A percentile compares a stretch with the other conserved stretches of the same genome.
Conservation (phyloP, 2,329 filamentous ascomycete species). For the Ophiosphaerella herpotricha region DNA sequence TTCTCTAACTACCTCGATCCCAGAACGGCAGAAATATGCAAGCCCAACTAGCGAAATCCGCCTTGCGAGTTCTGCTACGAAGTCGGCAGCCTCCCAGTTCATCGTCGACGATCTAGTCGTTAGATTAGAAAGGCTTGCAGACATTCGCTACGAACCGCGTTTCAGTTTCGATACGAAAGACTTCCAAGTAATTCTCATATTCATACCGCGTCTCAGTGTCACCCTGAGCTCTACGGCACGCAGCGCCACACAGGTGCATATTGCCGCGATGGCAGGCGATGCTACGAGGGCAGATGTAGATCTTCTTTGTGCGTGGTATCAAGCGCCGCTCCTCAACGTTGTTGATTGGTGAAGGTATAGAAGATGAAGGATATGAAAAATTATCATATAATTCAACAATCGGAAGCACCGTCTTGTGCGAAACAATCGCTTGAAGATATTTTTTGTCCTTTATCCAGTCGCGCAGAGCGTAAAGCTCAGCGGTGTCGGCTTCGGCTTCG, state of each 20-base stretch:
- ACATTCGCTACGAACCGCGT: constrained; percentile 9
- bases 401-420: neutral
- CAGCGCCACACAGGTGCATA: constrained; percentile 6
- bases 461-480: constrained; percentile 34
- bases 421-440: constrained; percentile 27
- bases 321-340: constrained; percentile 1
- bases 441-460: constrained; percentile 36
- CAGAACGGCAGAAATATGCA: no score
- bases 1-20: no score
- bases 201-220: constrained; percentile 8
- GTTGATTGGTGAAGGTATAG: neutral
- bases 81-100: no score
- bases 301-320: neutral
- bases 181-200: constrained; percentile 6
- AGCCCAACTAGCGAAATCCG: no score
- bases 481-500: constrained; percentile 41
- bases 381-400: no score
- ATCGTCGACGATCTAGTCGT: no score
- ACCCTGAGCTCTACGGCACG: constrained; percentile 3
- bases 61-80: no score
- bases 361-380: neutral
- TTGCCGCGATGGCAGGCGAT: constrained; percentile 15
- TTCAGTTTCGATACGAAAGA: constrained; percentile 13
- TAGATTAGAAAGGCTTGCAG: neutral
- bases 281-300: constrained; percentile 20